A percentile compares a stretch with the other conserved stretches of the same genome.
These are phyloP conservation scores for Avena atlantica DNA, from an alignment of 176 grass and related monocot species.

Conservation along the genomic window DNA sequence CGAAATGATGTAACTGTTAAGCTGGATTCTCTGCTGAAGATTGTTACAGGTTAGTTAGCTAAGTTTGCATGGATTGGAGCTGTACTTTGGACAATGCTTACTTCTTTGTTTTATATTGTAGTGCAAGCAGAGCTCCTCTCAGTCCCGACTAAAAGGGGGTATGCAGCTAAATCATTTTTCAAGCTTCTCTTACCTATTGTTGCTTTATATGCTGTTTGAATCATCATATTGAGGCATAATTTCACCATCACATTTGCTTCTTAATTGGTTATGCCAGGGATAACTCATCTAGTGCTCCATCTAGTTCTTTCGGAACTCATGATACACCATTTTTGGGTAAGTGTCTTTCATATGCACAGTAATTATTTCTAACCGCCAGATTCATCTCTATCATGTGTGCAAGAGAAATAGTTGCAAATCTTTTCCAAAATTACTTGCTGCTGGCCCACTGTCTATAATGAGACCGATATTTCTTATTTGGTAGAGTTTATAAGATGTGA, in stretches of 20 bases:
- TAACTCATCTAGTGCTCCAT: conserved; percentile 54
- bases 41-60: conserved; percentile 90
- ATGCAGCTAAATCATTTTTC: conserved; percentile 44
- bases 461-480: background rate
- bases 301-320: conserved; percentile 65
- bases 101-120: conserved; percentile 45
- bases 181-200: conserved; percentile 26
- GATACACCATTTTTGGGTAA: conserved; percentile 54
- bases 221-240: conserved; percentile 27
- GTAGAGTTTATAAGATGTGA: conserved; percentile 17
- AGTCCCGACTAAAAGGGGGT: conserved; percentile 76
- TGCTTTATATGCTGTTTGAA: conserved; percentile 3
- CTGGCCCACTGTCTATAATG: background rate
- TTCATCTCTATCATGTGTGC: background rate
- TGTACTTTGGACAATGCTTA: conserved; percentile 38
- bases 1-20: conserved; percentile 95
- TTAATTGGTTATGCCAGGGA: conserved; percentile 51
- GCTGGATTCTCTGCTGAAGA: conserved; percentile 89
- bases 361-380: conserved; percentile 15
- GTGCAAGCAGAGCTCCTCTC: conserved; percentile 82
- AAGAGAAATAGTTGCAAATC: background rate
- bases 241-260: conserved; percentile 31
- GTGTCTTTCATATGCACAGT: conserved; percentile 31
- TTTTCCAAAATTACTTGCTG: background rate
- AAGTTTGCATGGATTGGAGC: conserved; percentile 31